phyloP scores from a whole-genome alignment of 2,329 filamentous ascomycete genomes.

The Chrysoporthe cubensis region DNA sequence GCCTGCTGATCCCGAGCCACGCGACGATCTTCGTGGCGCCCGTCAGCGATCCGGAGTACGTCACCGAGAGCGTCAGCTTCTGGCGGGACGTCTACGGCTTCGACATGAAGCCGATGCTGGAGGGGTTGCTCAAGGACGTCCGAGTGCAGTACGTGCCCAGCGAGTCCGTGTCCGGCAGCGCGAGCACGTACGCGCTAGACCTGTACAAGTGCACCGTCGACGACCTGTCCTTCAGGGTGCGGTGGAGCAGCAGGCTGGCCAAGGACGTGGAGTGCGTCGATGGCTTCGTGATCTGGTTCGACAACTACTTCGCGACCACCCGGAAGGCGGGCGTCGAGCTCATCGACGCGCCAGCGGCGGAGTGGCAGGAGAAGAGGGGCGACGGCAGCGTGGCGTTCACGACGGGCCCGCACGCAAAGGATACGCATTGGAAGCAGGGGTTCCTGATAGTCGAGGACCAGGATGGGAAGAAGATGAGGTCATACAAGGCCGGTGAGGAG shows the following conservation, averaged over 20 bases:
- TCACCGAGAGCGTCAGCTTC: conserved; percentile 78
- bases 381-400: conserved; percentile 79
- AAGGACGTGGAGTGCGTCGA: conserved; percentile 73
- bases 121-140: conserved; percentile 80
- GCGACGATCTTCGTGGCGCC: conserved; percentile 83
- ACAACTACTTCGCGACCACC: conserved; percentile 82
- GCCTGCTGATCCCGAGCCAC: conserved; percentile 85
- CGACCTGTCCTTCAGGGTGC: conserved; percentile 75
- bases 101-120: conserved; percentile 89
- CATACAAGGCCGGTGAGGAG: conserved; percentile 57
- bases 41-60: conserved; percentile 75
- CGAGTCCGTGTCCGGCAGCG: conserved; percentile 60
- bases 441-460: conserved; percentile 71
- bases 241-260: conserved; percentile 66
- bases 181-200: conserved; percentile 74
- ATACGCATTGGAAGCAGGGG: conserved; percentile 92
- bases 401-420: conserved; percentile 75
- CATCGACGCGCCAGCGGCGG: conserved; percentile 60
- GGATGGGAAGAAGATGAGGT: conserved; percentile 39
- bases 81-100: conserved; percentile 96
- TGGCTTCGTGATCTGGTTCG: conserved; percentile 91
- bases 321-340: conserved; percentile 52
- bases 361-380: conserved; percentile 61
- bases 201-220: conserved; percentile 72
- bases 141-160: conserved; percentile 73